A percentile compares a stretch with the other conserved stretches of the same genome.
phyloP scores from a whole-genome alignment of 192 early-diverging fungal species.

The Paraglomus occultum region DNA sequence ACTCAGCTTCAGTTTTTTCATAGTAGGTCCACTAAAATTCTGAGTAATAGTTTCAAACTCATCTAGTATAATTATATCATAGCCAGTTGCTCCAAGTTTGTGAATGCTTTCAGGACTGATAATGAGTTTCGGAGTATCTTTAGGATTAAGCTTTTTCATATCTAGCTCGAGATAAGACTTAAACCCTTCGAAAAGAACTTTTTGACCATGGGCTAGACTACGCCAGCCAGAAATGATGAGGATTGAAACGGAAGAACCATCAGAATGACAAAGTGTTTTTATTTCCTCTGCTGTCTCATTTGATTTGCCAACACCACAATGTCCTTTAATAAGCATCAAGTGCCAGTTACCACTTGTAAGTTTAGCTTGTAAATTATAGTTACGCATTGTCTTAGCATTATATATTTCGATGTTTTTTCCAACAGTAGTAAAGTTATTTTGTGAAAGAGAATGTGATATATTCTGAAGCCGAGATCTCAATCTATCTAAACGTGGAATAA shows the following conservation, averaged over 20 bases:
- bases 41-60: conserved; percentile 23
- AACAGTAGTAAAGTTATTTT: conserved; percentile 18
- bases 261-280: conserved; percentile 1
- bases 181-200: conserved; percentile 11
- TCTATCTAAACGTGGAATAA: background rate
- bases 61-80: conserved; percentile 21
- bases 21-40: conserved; percentile 14
- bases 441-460: conserved; percentile 6
- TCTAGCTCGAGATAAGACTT: conserved; percentile 10
- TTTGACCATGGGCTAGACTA: background rate
- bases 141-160: background rate
- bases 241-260: conserved; percentile 3
- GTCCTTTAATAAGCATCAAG: conserved; percentile 19
- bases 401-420: conserved; percentile 11
- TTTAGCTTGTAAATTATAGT: conserved; percentile 10
- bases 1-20: background rate
- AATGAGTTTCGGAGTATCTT: conserved; percentile 3
- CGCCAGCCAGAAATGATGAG: background rate
- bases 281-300: background rate
- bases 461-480: background rate
- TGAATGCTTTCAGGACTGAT: conserved; percentile 23
- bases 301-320: conserved; percentile 25
- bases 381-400: conserved; percentile 2
- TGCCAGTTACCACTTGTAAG: background rate
- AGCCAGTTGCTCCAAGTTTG: conserved; percentile 22